Evolutionary conservation across 345 rosid species (phyloP).

Genomic region (Hibiscus trionum): DNA sequence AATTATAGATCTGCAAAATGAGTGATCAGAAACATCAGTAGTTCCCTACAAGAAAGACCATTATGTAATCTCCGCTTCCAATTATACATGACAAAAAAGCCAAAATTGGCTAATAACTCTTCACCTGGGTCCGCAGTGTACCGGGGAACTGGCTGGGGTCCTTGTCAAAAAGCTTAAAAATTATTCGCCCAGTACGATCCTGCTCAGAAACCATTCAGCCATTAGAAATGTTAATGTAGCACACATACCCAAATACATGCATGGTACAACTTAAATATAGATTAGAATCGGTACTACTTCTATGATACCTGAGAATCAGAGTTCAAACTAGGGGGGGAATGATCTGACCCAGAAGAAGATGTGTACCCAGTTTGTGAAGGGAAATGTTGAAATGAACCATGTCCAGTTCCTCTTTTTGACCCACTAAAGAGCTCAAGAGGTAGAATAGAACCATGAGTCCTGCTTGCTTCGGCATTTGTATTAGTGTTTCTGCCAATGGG

Average conservation of each 20-base stretch:
- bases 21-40: slow-evolving; percentile 8
- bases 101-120: slow-evolving; percentile 34
- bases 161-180: slow-evolving; percentile 56
- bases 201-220: slow-evolving; percentile 30
- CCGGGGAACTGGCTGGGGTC: slow-evolving; percentile 52
- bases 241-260: background rate
- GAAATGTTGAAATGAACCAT: slow-evolving; percentile 39
- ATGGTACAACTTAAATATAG: background rate
- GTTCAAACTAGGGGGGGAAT: slow-evolving; percentile 68
- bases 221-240: background rate
- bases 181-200: slow-evolving; percentile 55
- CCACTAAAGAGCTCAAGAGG: slow-evolving; percentile 74
- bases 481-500: slow-evolving; percentile 30
- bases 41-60: background rate
- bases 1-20: slow-evolving; percentile 58
- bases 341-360: slow-evolving; percentile 88
- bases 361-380: slow-evolving; percentile 60
- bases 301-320: slow-evolving; percentile 67
- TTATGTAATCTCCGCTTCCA: background rate
- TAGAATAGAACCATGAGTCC: slow-evolving; percentile 24
- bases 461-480: slow-evolving; percentile 34
- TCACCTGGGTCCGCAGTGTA: slow-evolving; percentile 46
- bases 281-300: background rate
- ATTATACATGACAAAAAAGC: background rate
- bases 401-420: slow-evolving; percentile 35